Evolutionary conservation across 106 monocot genomes (phyloP).

Genomic region (Dioscorea dumetorum): DNA sequence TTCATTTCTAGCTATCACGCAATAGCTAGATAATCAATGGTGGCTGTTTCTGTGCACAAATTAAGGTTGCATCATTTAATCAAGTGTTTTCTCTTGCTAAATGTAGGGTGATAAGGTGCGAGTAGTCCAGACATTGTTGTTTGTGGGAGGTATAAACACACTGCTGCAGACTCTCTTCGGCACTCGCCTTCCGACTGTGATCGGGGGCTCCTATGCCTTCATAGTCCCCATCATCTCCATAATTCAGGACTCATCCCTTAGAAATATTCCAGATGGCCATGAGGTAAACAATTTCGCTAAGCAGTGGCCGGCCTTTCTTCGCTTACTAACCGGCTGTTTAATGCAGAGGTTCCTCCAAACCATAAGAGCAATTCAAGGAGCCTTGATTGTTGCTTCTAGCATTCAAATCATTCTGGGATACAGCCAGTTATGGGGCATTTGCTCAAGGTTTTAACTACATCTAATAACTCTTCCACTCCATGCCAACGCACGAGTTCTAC

Average conservation of each 20-base stretch:
- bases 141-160: slow-evolving; percentile 86
- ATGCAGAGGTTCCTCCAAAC: slow-evolving; percentile 87
- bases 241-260: slow-evolving; percentile 52
- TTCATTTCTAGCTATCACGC: too few species aligned
- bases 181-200: slow-evolving; percentile 79
- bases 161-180: slow-evolving; percentile 92
- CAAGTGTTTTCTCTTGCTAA: background rate
- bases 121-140: slow-evolving; percentile 85
- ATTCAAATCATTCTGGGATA: slow-evolving; percentile 93
- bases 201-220: slow-evolving; percentile 81
- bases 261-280: slow-evolving; percentile 50
- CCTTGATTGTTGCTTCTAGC: slow-evolving; percentile 86
- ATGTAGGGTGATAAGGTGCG: slow-evolving; percentile 83
- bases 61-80: background rate
- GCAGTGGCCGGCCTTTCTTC: too few species aligned
- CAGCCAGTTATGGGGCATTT: slow-evolving; percentile 98
- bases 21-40: too few species aligned
- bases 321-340: background rate
- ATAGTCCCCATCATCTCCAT: slow-evolving; percentile 85
- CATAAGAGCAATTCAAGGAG: slow-evolving; percentile 94
- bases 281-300: slow-evolving; percentile 15
- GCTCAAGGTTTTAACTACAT: slow-evolving; percentile 55
- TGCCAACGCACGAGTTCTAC: too few species aligned
- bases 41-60: too few species aligned
- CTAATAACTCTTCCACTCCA: background rate